Evolutionary conservation across 371 early-diverging fungal species (phyloP).

Genomic region (Syncephalastrum sp.): DNA sequence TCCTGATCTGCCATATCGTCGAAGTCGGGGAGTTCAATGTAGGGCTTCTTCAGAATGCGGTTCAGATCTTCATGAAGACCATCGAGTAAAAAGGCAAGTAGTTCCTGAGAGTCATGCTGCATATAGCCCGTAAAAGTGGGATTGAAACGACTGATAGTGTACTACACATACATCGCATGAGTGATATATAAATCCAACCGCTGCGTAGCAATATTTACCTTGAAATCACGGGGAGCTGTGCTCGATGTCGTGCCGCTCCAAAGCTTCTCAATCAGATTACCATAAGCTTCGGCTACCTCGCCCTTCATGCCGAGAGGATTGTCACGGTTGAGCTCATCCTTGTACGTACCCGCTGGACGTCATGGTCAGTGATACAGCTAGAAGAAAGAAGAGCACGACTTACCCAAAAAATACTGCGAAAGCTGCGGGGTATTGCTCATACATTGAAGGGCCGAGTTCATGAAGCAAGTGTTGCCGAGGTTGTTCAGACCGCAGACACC

Average conservation of each 20-base stretch:
- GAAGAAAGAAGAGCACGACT: conserved; percentile 2
- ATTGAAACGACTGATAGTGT: conserved; percentile 65
- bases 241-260: conserved; percentile 51
- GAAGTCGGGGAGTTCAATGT: conserved; percentile 73
- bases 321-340: conserved; percentile 48
- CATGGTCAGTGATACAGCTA: not conserved
- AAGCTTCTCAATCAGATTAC: conserved; percentile 54
- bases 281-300: conserved; percentile 66
- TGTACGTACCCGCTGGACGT: conserved; percentile 33
- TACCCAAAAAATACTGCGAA: conserved; percentile 57
- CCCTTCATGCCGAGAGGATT: conserved; percentile 66
- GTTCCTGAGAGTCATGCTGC: conserved; percentile 77
- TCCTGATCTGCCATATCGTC: conserved; percentile 63
- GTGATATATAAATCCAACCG: not conserved
- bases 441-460: conserved; percentile 84
- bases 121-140: conserved; percentile 67
- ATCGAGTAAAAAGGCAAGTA: conserved; percentile 60
- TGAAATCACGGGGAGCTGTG: conserved; percentile 70
- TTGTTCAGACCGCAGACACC: conserved; percentile 72
- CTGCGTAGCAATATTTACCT: conserved; percentile 25
- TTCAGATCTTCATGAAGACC: conserved; percentile 73
- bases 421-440: conserved; percentile 67
- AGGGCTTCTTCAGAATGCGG: conserved; percentile 70
- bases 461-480: conserved; percentile 88
- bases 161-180: conserved; percentile 17